Percentiles rank a stretch among this genome's conserved stretches.
Evolutionary conservation across 441 rosid species (phyloP).

Genomic region (Gossypium davidsonii): DNA sequence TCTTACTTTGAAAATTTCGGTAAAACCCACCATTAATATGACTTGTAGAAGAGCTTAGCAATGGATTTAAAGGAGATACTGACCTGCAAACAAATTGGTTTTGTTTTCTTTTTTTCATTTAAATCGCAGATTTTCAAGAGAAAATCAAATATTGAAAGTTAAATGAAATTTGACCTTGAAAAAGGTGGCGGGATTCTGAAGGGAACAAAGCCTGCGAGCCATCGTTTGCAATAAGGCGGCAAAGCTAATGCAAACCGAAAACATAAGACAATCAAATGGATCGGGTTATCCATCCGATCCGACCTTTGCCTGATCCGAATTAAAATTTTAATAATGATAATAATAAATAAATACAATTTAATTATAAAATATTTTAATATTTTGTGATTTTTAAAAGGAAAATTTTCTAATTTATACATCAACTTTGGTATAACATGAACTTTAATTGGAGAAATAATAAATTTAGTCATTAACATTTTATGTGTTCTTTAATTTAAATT

Average conservation of each 20-base stretch:
- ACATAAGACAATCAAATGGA: neutral
- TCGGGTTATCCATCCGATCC: too few relatives aligned
- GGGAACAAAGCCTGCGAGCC: conserved; percentile 21
- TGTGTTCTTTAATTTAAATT: too few relatives aligned
- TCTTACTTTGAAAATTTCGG: conserved; percentile 28
- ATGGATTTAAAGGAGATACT: conserved; percentile 6
- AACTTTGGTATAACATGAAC: too few relatives aligned
- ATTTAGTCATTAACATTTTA: too few relatives aligned
- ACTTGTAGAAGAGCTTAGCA: conserved; percentile 7
- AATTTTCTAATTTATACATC: too few relatives aligned
- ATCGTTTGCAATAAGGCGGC: conserved; percentile 5
- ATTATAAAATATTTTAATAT: too few relatives aligned
- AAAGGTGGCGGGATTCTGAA: neutral
- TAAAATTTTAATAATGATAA: too few relatives aligned
- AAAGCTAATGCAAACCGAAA: neutral
- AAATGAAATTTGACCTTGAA: conserved; percentile 15
- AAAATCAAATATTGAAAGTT: neutral
- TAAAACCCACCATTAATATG: conserved; percentile 9
- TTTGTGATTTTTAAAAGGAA: too few relatives aligned
- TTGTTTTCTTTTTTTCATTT: neutral
- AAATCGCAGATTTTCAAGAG: neutral
- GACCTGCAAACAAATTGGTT: conserved; percentile 22
- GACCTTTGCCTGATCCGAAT: too few relatives aligned
- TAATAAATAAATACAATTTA: too few relatives aligned
- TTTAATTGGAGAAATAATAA: too few relatives aligned